Conservation (phyloP, 192 early-diverging fungal species). For the Ramicandelaber brevisporus region DNA sequence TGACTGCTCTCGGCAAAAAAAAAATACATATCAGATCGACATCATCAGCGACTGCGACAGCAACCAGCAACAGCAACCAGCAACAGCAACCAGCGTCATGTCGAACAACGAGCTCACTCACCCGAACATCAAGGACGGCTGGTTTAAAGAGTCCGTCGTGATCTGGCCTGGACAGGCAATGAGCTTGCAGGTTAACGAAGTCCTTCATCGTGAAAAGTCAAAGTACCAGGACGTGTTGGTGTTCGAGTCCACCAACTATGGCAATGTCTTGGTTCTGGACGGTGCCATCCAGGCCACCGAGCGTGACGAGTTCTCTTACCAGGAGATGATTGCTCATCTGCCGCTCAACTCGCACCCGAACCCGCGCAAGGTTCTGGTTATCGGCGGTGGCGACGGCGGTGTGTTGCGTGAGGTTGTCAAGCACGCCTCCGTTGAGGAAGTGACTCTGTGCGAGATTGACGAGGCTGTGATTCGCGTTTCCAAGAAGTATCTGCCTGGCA, state of each 20-base stretch:
- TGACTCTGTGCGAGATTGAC: constrained; percentile 91
- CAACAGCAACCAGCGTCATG: too few relatives aligned
- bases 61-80: too few relatives aligned
- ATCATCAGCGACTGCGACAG: too few relatives aligned
- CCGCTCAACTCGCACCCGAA: constrained; percentile 84
- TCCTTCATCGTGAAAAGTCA: constrained; percentile 87
- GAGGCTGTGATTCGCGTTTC: constrained; percentile 77
- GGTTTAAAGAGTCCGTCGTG: constrained; percentile 84
- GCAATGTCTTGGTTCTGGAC: constrained; percentile 91
- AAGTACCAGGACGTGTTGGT: constrained; percentile 92
- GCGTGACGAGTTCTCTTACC: constrained; percentile 97
- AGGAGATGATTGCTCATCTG: constrained; percentile 98
- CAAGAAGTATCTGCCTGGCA: constrained; percentile 78
- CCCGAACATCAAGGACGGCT: constrained; percentile 80
- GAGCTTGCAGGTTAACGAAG: constrained; percentile 81
- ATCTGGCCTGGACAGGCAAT: constrained; percentile 99
- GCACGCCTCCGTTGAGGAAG: constrained; percentile 78
- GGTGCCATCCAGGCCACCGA: constrained; percentile 96
- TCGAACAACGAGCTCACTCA: constrained; percentile 27
- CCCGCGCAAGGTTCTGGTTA: constrained; percentile 88
- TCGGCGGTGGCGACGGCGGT: constrained; percentile 98
- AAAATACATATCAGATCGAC: too few relatives aligned
- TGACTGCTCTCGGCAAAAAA: too few relatives aligned
- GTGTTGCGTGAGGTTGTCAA: constrained; percentile 96
- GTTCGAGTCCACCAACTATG: constrained; percentile 86